Conservation (phyloP, 2,329 filamentous ascomycete species). For the Hortaea werneckii region DNA sequence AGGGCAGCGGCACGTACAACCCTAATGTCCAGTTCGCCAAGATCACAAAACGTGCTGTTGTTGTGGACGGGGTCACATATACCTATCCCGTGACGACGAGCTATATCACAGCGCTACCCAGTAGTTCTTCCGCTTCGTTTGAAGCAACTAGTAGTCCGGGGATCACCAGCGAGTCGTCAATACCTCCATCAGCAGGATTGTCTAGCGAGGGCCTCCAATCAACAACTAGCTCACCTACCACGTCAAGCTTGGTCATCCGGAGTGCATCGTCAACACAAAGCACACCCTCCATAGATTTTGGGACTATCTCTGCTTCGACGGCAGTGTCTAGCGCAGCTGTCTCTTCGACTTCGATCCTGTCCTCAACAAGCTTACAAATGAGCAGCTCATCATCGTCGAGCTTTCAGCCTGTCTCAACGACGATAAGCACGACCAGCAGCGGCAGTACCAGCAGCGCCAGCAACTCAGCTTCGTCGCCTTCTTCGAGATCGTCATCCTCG, state of each 20-base stretch:
- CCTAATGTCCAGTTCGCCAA: conserved; percentile 4
- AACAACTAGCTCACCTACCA: not conserved
- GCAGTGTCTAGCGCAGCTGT: not conserved
- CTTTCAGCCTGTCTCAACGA: not conserved
- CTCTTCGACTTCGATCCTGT: not conserved
- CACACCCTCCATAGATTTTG: not conserved
- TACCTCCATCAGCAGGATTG: not conserved
- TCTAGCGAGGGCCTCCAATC: not conserved
- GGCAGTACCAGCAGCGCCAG: not conserved
- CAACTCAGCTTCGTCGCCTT: not conserved
- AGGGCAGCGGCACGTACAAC: not conserved
- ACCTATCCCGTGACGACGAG: conserved; percentile 2
- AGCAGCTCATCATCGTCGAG: not conserved
- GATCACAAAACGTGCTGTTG: conserved; percentile 3
- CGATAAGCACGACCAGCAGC: not conserved
- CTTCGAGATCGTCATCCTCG: not conserved
- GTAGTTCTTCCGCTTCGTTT: not conserved
- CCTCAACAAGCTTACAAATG: not conserved
- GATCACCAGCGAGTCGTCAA: not conserved
- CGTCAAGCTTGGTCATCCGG: too few relatives aligned
- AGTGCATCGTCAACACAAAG: not conserved
- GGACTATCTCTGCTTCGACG: not conserved
- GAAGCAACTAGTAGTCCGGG: not conserved
- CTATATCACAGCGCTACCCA: not conserved
- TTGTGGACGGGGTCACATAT: conserved; percentile 1